These are phyloP conservation scores for Gymnopilus junonius DNA, from an alignment of 768 basidiomycete species.

Conservation along the genomic window DNA sequence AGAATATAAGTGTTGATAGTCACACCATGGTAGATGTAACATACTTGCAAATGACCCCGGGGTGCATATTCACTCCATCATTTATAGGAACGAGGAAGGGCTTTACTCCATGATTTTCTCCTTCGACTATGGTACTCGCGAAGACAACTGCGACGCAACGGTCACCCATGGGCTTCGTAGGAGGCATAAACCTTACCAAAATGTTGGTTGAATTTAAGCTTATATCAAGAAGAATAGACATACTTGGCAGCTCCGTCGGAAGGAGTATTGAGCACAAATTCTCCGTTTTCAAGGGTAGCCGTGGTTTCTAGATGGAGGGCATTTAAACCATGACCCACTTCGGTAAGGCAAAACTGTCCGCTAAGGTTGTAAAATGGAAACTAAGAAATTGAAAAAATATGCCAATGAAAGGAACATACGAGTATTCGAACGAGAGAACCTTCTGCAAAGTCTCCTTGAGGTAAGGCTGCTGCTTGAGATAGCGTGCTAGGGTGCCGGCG, in stretches of 20 bases:
- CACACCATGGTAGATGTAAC: neutral
- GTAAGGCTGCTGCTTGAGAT: slow-evolving; percentile 7
- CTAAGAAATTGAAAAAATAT: neutral
- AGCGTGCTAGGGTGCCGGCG: slow-evolving; percentile 10
- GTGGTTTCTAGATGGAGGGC: slow-evolving; percentile 46
- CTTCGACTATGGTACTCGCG: slow-evolving; percentile 39
- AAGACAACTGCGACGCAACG: slow-evolving; percentile 45
- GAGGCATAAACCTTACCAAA: slow-evolving; percentile 44
- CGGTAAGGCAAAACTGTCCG: slow-evolving; percentile 49
- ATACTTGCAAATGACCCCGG: slow-evolving; percentile 36
- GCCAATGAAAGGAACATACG: neutral
- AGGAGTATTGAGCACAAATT: slow-evolving; percentile 43
- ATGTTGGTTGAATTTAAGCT: neutral
- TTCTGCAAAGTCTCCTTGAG: neutral
- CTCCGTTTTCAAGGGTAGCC: slow-evolving; percentile 41
- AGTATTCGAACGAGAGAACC: slow-evolving; percentile 8
- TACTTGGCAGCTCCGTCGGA: slow-evolving; percentile 41
- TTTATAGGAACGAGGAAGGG: slow-evolving; percentile 43
- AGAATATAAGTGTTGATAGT: neutral
- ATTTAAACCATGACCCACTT: slow-evolving; percentile 50
- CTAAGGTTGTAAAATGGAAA: slow-evolving; percentile 19
- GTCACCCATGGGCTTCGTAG: slow-evolving; percentile 39
- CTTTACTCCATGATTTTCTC: slow-evolving; percentile 37
- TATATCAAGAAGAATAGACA: neutral
- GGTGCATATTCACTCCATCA: slow-evolving; percentile 40